Conservation (phyloP, 139 green algal species). For the Parachlorella kessleri region DNA sequence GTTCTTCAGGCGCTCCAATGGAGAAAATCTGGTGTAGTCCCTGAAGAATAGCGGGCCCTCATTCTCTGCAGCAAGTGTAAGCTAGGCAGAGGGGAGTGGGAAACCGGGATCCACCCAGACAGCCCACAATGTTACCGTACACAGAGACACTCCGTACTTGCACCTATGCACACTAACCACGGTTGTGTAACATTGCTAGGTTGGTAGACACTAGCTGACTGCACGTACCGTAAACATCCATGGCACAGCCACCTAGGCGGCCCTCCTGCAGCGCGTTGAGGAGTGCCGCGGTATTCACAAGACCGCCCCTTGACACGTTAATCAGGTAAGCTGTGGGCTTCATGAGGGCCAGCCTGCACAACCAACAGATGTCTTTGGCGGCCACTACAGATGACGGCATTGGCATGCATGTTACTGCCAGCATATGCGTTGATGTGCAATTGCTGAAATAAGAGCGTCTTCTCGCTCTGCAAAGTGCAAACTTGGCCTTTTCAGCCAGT, state of each 20-base stretch:
- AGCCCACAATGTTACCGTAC: constrained; percentile 16
- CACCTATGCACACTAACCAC: constrained; percentile 54
- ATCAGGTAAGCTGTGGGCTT: constrained; percentile 68
- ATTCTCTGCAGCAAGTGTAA: no score
- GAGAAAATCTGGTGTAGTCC: constrained; percentile 42
- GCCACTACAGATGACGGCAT: no score
- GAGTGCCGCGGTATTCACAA: constrained; percentile 75
- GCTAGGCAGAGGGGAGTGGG: background rate
- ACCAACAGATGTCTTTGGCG: no score
- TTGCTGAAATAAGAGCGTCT: no score
- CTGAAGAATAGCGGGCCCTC: constrained; percentile 55
- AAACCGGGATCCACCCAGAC: constrained; percentile 12
- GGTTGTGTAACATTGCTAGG: constrained; percentile 16
- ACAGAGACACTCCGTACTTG: constrained; percentile 44
- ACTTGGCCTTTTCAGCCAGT: no score
- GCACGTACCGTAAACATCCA: constrained; percentile 1
- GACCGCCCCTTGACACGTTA: constrained; percentile 70
- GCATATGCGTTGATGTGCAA: no score
- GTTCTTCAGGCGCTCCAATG: constrained; percentile 42
- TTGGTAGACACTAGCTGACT: background rate
- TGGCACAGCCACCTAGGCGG: constrained; percentile 37
- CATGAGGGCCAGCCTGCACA: constrained; percentile 62
- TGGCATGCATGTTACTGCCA: no score
- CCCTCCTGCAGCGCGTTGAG: constrained; percentile 58
- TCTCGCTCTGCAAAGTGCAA: no score